Evolutionary conservation across 164 flowering plant species (phyloP).

Genomic region (Stephania cephalantha): DNA sequence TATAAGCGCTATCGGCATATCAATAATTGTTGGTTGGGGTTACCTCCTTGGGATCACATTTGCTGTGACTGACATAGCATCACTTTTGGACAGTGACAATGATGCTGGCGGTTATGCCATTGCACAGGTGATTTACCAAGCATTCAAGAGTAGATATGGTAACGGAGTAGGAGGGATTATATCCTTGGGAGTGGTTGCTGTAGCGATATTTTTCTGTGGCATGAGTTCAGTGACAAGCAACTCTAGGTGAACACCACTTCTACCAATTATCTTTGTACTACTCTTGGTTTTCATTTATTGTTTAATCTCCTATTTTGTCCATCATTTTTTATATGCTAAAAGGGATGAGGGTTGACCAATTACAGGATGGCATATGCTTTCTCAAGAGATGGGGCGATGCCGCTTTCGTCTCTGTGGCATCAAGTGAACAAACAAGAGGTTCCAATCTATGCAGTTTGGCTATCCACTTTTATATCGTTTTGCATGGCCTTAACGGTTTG

Average conservation of each 20-base stretch:
- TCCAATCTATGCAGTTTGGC: conserved; percentile 90
- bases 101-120: conserved; percentile 95
- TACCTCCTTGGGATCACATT: conserved; percentile 67
- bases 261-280: background rate
- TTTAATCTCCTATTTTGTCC: background rate
- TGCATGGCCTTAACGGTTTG: conserved; percentile 93
- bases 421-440: conserved; percentile 84
- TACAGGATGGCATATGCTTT: conserved; percentile 93
- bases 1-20: conserved; percentile 79
- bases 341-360: conserved; percentile 1
- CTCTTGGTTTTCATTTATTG: conserved; percentile 1
- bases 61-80: conserved; percentile 71
- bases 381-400: conserved; percentile 99
- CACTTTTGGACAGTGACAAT: conserved; percentile 55
- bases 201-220: conserved; percentile 91
- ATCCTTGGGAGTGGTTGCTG: conserved; percentile 75
- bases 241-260: conserved; percentile 53
- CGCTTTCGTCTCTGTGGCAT: conserved; percentile 82
- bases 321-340: background rate
- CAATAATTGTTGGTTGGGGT: conserved; percentile 82
- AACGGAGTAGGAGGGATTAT: conserved; percentile 83
- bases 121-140: conserved; percentile 76
- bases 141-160: conserved; percentile 81
- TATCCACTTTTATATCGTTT: conserved; percentile 67
- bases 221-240: conserved; percentile 56